Conservation (phyloP, 495 filamentous ascomycete genomes). For the Venustampulla echinocandica region DNA sequence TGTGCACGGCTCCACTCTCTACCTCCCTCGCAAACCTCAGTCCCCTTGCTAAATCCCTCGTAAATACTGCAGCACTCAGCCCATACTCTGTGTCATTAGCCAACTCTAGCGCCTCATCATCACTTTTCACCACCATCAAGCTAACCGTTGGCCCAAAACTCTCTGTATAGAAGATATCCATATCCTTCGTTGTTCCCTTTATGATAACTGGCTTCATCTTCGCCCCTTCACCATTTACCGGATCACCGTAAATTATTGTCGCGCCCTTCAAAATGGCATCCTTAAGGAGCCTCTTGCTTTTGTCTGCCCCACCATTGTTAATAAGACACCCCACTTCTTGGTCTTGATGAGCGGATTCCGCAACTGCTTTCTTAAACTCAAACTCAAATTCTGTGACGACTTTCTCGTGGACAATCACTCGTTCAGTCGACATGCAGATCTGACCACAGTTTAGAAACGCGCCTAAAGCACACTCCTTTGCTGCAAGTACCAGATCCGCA, state of each 20-base stretch:
- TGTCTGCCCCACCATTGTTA: slow-evolving; percentile 46
- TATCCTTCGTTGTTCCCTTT: slow-evolving; percentile 55
- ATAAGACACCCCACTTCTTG: slow-evolving; percentile 53
- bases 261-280: slow-evolving; percentile 64
- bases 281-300: slow-evolving; percentile 55
- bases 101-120: slow-evolving; percentile 62
- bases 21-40: slow-evolving; percentile 65
- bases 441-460: slow-evolving; percentile 56
- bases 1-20: slow-evolving; percentile 71
- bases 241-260: slow-evolving; percentile 34
- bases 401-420: slow-evolving; percentile 67
- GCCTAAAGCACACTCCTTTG: slow-evolving; percentile 37
- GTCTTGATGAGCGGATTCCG: slow-evolving; percentile 13
- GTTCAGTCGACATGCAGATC: slow-evolving; percentile 87
- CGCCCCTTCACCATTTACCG: slow-evolving; percentile 16
- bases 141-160: slow-evolving; percentile 69
- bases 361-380: slow-evolving; percentile 40
- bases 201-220: slow-evolving; percentile 57
- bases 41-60: slow-evolving; percentile 62
- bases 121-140: slow-evolving; percentile 42
- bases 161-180: slow-evolving; percentile 76
- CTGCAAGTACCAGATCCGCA: slow-evolving; percentile 50
- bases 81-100: slow-evolving; percentile 79
- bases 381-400: slow-evolving; percentile 56
- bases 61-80: slow-evolving; percentile 77